These are phyloP conservation scores for Penicillium sclerotiorum DNA, from an alignment of 2,329 filamentous ascomycete species.

Conservation along the genomic window DNA sequence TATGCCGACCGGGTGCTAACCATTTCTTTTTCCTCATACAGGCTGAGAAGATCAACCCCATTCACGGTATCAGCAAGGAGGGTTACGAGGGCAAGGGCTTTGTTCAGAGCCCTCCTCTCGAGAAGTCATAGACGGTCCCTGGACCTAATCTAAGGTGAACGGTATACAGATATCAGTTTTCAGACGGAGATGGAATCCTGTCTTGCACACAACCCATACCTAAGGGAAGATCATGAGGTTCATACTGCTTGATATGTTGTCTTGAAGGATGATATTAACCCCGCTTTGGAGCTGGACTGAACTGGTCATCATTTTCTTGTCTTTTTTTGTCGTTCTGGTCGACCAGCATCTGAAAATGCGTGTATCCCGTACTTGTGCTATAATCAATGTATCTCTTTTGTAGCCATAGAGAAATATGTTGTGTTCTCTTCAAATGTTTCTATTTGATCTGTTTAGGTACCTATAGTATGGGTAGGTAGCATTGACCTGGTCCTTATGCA, in stretches of 20 bases:
- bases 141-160: conserved; percentile 26
- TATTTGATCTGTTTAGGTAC: no score
- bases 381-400: conserved; percentile 49
- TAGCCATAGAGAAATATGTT: conserved; percentile 38
- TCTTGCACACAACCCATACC: conserved; percentile 9
- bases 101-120: conserved; percentile 64
- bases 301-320: conserved; percentile 14
- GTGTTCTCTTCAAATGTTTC: no score
- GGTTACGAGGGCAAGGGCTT: conserved; percentile 77
- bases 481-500: conserved; percentile 5
- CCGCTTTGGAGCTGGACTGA: conserved; percentile 18
- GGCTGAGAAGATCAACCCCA: conserved; percentile 82
- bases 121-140: conserved; percentile 38
- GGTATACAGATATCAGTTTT: conserved; percentile 23
- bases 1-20: conserved; percentile 25
- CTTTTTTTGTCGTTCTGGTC: conserved; percentile 29
- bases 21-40: conserved; percentile 42
- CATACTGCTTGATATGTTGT: conserved; percentile 17
- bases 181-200: conserved; percentile 6
- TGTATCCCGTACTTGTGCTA: conserved; percentile 48
- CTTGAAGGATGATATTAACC: conserved; percentile 10
- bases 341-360: conserved; percentile 38
- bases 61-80: conserved; percentile 79
- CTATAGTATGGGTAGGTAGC: no score
- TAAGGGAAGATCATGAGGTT: no score